Conservation (phyloP, 2,329 filamentous ascomycete genomes). For the Xylariales sp. region DNA sequence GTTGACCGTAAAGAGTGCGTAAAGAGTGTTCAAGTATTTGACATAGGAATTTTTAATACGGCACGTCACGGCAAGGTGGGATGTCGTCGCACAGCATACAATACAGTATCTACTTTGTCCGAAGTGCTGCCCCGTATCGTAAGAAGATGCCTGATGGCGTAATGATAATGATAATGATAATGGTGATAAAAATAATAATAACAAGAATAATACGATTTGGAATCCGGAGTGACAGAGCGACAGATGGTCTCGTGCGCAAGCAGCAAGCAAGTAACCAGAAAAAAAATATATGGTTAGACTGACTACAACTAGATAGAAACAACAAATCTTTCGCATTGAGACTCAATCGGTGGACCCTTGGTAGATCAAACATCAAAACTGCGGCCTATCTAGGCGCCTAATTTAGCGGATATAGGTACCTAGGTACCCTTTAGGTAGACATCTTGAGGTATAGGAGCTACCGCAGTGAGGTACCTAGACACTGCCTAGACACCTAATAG, state of each 20-base stretch:
- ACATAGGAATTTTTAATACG: conserved; percentile 8
- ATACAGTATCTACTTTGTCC: neutral
- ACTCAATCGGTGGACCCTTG: conserved; percentile 4
- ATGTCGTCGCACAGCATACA: conserved; percentile 2
- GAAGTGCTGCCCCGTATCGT: neutral
- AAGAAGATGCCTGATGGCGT: neutral
- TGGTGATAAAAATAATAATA: too few species aligned
- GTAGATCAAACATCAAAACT: neutral
- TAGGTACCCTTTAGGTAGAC: neutral
- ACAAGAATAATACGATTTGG: conserved; percentile 20
- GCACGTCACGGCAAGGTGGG: conserved; percentile 9
- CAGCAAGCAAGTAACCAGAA: neutral
- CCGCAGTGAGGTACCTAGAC: too few species aligned
- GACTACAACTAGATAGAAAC: neutral
- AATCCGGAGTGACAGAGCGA: conserved; percentile 19
- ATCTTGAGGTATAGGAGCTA: too few species aligned
- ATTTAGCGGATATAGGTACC: neutral
- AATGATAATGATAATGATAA: too few species aligned
- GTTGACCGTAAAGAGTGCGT: neutral
- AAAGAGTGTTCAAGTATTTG: conserved; percentile 1
- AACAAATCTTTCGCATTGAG: neutral
- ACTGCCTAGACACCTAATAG: too few species aligned
- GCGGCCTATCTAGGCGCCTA: too few species aligned
- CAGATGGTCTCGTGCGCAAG: conserved; percentile 1
- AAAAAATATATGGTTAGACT: neutral